These are phyloP conservation scores for Achlya hypogyna DNA, from an alignment of 352 stramenopile genomes.

Conservation along the genomic window DNA sequence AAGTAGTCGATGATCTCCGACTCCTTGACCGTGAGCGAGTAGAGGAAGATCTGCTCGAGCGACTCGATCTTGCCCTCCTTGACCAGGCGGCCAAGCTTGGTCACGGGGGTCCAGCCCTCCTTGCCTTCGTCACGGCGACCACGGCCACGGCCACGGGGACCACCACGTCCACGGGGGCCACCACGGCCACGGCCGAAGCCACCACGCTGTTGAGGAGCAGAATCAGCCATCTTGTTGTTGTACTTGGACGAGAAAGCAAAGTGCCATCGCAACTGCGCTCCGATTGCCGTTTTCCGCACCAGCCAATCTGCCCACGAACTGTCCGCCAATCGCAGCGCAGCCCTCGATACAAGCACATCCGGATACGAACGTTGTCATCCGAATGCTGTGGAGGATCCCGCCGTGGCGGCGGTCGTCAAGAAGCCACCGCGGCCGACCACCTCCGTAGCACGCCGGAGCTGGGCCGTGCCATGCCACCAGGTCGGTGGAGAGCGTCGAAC, in stretches of 20 bases:
- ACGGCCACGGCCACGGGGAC: constrained; percentile 71
- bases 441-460: too few species aligned
- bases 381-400: too few species aligned
- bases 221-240: constrained; percentile 74
- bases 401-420: too few species aligned
- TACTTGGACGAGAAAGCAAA: constrained; percentile 45
- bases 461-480: too few species aligned
- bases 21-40: constrained; percentile 99
- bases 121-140: constrained; percentile 86
- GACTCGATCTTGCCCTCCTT: constrained; percentile 99
- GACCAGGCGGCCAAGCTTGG: constrained; percentile 99
- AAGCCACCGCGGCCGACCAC: too few species aligned
- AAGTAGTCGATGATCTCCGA: constrained; percentile 99
- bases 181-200: constrained; percentile 89
- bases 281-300: constrained; percentile 17
- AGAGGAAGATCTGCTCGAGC: constrained; percentile 99
- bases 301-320: not conserved
- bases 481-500: too few species aligned
- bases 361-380: not conserved
- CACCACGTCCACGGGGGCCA: constrained; percentile 67
- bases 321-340: not conserved
- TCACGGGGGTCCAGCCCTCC: constrained; percentile 98
- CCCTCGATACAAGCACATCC: not conserved
- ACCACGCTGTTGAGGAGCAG: constrained; percentile 69
- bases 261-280: constrained; percentile 18